These are phyloP conservation scores for Gyromitra esculenta DNA, from an alignment of 2,329 filamentous ascomycete genomes.

Conservation along the genomic window DNA sequence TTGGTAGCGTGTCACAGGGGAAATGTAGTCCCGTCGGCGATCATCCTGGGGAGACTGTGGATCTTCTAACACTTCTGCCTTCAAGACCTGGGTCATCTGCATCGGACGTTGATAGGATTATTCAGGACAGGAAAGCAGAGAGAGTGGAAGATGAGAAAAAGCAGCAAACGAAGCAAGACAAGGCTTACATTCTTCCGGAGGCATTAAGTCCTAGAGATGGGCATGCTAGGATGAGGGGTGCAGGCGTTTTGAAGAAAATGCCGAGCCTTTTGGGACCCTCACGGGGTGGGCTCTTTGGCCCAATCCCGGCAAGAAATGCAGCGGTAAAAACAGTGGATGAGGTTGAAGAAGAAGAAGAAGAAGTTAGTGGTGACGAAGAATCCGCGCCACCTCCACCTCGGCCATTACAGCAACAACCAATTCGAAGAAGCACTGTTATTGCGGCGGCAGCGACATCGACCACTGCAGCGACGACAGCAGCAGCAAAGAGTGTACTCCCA, in stretches of 20 bases:
- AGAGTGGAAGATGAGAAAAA: slow-evolving; percentile 27
- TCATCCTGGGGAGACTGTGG: slow-evolving; percentile 48
- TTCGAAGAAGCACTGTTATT: slow-evolving; percentile 45
- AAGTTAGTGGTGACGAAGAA: slow-evolving; percentile 47
- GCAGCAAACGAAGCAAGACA: slow-evolving; percentile 38
- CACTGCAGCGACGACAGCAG: slow-evolving; percentile 7
- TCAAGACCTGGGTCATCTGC: slow-evolving; percentile 48
- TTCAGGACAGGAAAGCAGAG: slow-evolving; percentile 40
- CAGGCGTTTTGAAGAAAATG: slow-evolving; percentile 48
- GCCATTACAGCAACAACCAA: slow-evolving; percentile 44
- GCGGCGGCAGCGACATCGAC: slow-evolving; percentile 20
- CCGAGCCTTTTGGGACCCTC: slow-evolving; percentile 51
- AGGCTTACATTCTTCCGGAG: slow-evolving; percentile 54
- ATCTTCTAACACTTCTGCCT: slow-evolving; percentile 43
- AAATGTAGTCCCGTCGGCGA: slow-evolving; percentile 53
- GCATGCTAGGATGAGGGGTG: slow-evolving; percentile 55
- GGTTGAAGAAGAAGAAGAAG: slow-evolving; percentile 47
- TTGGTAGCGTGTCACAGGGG: slow-evolving; percentile 56
- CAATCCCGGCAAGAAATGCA: slow-evolving; percentile 36
- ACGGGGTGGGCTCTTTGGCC: slow-evolving; percentile 42
- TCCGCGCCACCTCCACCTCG: slow-evolving; percentile 28
- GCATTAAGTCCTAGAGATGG: slow-evolving; percentile 54
- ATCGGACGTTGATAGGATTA: slow-evolving; percentile 18
- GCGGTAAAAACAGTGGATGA: slow-evolving; percentile 33
- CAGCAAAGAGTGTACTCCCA: slow-evolving; percentile 41